Evolutionary conservation across 2,329 filamentous ascomycete species (phyloP).

Genomic region (Paramyrothecium roridum): DNA sequence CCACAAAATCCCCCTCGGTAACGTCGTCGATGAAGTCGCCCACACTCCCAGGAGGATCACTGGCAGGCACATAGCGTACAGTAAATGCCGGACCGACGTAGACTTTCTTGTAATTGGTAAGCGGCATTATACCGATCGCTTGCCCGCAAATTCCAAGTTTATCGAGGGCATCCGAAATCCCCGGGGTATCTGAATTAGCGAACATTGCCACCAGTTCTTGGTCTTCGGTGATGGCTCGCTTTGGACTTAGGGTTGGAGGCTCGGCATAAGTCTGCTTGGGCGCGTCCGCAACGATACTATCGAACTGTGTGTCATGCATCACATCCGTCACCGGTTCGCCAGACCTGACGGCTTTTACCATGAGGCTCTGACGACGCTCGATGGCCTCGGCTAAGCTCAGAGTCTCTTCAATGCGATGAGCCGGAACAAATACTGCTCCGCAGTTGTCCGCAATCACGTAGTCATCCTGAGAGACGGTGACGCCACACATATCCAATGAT

Average conservation of each 20-base stretch:
- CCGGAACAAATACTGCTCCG: conserved; percentile 10
- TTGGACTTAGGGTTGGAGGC: no score
- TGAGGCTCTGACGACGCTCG: conserved; percentile 4
- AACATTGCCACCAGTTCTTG: conserved; percentile 10
- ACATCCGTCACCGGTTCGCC: conserved; percentile 8
- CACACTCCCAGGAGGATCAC: conserved; percentile 17
- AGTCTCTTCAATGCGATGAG: conserved; percentile 6
- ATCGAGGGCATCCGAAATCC: conserved; percentile 11
- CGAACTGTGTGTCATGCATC: conserved; percentile 10
- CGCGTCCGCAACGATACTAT: no score
- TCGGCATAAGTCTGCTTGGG: no score
- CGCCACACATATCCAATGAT: conserved; percentile 8
- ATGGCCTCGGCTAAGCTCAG: conserved; percentile 9
- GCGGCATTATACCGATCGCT: conserved; percentile 12
- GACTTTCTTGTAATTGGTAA: conserved; percentile 20
- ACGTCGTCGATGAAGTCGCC: conserved; percentile 29
- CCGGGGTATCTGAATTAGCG: conserved; percentile 7
- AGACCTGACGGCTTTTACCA: conserved; percentile 7
- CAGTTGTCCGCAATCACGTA: conserved; percentile 14
- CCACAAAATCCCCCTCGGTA: conserved; percentile 22
- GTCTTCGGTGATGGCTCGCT: no score
- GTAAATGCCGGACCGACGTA: conserved; percentile 28
- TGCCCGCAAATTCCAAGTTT: conserved; percentile 13
- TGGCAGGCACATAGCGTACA: conserved; percentile 22
- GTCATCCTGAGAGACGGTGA: conserved; percentile 11